These are phyloP conservation scores for Lasiodiplodia sp. DNA, from an alignment of 2,329 filamentous ascomycete genomes.

Conservation along the genomic window DNA sequence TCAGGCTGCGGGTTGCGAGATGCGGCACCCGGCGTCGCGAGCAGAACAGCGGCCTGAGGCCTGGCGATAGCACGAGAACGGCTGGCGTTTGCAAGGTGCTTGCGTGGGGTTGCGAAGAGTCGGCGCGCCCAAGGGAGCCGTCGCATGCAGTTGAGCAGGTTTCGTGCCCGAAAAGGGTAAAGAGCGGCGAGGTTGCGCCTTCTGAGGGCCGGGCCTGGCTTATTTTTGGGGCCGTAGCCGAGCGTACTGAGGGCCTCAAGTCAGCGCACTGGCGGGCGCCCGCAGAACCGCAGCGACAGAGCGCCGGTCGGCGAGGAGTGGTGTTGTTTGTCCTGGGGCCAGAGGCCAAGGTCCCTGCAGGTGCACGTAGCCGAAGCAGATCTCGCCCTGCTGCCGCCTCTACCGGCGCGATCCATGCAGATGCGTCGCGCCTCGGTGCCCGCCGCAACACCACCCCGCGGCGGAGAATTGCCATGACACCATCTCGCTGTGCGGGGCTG, in stretches of 20 bases:
- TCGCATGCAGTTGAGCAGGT: slow-evolving; percentile 31
- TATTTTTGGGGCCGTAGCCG: slow-evolving; percentile 18
- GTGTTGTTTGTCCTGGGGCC: not conserved
- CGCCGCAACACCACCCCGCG: not conserved
- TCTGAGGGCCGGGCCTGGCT: slow-evolving; percentile 15
- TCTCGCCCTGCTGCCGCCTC: slow-evolving; percentile 22
- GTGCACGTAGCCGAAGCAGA: slow-evolving; percentile 24
- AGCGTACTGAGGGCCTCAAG: slow-evolving; percentile 18
- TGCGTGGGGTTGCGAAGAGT: slow-evolving; percentile 27
- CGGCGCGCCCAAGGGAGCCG: slow-evolving; percentile 21
- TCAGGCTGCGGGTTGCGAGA: not conserved
- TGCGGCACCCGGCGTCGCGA: slow-evolving; percentile 14
- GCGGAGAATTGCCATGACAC: not conserved
- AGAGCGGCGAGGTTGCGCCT: slow-evolving; percentile 24
- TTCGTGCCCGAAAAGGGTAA: slow-evolving; percentile 21
- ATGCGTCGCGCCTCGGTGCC: slow-evolving; percentile 8
- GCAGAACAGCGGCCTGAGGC: slow-evolving; percentile 2
- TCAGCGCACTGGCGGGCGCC: slow-evolving; percentile 7
- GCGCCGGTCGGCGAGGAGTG: not conserved
- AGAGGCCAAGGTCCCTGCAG: slow-evolving; percentile 16
- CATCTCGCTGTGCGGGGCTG: not conserved
- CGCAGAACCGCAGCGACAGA: slow-evolving; percentile 8
- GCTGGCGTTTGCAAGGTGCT: slow-evolving; percentile 19
- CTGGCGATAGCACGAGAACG: slow-evolving; percentile 20
- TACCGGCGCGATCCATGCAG: slow-evolving; percentile 16